Evolutionary conservation across 2,329 filamentous ascomycete genomes (phyloP).

Genomic region (Cercospora citrullina): DNA sequence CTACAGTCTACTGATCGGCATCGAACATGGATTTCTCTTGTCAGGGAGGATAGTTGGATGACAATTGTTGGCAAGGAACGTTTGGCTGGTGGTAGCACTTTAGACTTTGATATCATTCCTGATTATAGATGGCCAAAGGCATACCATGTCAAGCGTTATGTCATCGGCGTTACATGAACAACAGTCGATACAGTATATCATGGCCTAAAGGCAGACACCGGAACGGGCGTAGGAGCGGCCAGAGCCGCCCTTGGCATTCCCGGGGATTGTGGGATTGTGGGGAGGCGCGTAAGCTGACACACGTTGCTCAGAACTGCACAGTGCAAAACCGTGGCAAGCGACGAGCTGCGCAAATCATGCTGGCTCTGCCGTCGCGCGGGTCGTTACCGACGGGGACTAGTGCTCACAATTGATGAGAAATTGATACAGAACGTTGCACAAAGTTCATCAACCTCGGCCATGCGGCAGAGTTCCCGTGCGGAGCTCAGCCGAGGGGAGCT

Average conservation of each 20-base stretch:
- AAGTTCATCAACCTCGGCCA: slow-evolving; percentile 8
- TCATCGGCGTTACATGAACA: not conserved
- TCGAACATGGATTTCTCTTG: not conserved
- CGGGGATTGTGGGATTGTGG: not conserved
- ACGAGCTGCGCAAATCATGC: not conserved
- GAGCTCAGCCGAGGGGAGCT: slow-evolving; percentile 1
- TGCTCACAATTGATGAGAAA: not conserved
- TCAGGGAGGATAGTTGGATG: not conserved
- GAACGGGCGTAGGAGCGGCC: not conserved
- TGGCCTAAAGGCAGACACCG: not conserved
- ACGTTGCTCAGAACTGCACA: not conserved
- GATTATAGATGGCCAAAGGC: not conserved
- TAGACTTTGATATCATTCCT: not conserved
- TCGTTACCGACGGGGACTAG: not conserved
- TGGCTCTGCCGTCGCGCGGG: not conserved
- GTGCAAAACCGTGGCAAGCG: not conserved
- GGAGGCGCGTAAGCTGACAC: not conserved
- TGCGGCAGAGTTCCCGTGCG: not conserved
- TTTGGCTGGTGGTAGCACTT: too few relatives aligned
- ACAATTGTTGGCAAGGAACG: not conserved
- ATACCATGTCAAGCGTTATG: too few relatives aligned
- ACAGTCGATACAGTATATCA: not conserved
- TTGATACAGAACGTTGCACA: not conserved
- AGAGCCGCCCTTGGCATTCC: not conserved
- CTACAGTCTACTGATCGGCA: not conserved